A percentile compares a stretch with the other conserved stretches of the same genome.
These are phyloP conservation scores for Clonostachys sp. DNA, from an alignment of 2,329 filamentous ascomycete species.

Conservation along the genomic window DNA sequence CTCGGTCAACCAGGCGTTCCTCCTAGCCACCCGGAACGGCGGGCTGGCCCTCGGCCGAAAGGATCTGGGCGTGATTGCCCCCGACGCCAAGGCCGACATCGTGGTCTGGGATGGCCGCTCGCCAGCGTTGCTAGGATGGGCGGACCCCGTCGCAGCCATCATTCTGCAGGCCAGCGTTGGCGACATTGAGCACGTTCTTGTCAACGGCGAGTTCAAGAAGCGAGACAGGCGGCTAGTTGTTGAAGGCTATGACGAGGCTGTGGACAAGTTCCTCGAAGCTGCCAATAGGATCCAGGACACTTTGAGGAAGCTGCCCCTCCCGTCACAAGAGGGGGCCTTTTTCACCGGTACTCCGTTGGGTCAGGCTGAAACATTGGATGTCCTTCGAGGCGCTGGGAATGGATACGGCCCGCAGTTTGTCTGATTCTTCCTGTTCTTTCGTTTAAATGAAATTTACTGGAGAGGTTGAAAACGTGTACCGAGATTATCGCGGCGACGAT, in stretches of 20 bases:
- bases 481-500: no score
- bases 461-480: no score
- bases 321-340: neutral
- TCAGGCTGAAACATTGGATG: neutral
- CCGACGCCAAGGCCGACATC: slow-evolving; percentile 49
- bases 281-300: slow-evolving; percentile 3
- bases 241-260: slow-evolving; percentile 7
- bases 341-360: neutral
- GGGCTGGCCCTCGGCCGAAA: slow-evolving; percentile 42
- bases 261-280: slow-evolving; percentile 2
- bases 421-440: no score
- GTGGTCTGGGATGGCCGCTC: slow-evolving; percentile 45
- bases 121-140: slow-evolving; percentile 47
- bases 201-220: slow-evolving; percentile 45
- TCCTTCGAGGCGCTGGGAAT: slow-evolving; percentile 1
- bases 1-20: slow-evolving; percentile 49
- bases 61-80: slow-evolving; percentile 43
- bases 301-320: neutral
- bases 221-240: slow-evolving; percentile 29
- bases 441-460: no score
- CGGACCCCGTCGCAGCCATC: slow-evolving; percentile 49
- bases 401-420: slow-evolving; percentile 1
- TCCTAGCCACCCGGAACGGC: slow-evolving; percentile 47
- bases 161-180: slow-evolving; percentile 49
- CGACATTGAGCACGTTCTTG: slow-evolving; percentile 44